These are phyloP conservation scores for Aspergillus neotritici DNA, from an alignment of 2,329 filamentous ascomycete species.

Conservation along the genomic window DNA sequence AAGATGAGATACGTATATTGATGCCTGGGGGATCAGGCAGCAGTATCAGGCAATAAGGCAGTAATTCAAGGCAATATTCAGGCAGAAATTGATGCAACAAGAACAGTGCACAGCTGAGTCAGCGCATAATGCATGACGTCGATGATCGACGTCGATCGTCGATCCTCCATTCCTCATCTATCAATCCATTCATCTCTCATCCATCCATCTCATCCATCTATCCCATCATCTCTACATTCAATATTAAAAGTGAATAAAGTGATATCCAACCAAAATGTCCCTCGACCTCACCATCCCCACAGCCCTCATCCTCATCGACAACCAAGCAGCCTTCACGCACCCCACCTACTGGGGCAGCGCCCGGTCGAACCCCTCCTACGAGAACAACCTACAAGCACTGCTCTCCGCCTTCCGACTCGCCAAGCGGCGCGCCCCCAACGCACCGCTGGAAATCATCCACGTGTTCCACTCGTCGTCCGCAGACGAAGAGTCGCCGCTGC, in stretches of 20 bases:
- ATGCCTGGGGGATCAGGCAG: slow-evolving; percentile 2
- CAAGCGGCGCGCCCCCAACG: slow-evolving; percentile 4
- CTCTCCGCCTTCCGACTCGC: slow-evolving; percentile 33
- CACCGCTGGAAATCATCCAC: slow-evolving; percentile 38
- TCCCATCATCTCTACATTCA: too few species aligned
- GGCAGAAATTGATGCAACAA: too few species aligned
- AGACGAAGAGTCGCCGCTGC: slow-evolving; percentile 30
- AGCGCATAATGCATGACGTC: too few species aligned
- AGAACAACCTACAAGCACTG: slow-evolving; percentile 39
- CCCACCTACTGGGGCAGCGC: slow-evolving; percentile 36
- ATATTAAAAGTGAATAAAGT: too few species aligned
- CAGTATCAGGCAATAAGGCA: too few species aligned
- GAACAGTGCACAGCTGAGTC: too few species aligned
- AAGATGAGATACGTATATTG: neutral
- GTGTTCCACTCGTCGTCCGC: slow-evolving; percentile 42
- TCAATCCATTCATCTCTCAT: too few species aligned
- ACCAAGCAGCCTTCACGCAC: slow-evolving; percentile 41
- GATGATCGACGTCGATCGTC: too few species aligned
- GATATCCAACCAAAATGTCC: slow-evolving; percentile 8
- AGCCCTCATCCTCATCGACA: slow-evolving; percentile 46
- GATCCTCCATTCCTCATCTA: too few species aligned
- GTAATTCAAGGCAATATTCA: too few species aligned
- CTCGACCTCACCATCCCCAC: slow-evolving; percentile 25
- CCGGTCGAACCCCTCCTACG: slow-evolving; percentile 43
- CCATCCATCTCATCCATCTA: too few species aligned